Base-by-base conservation (phyloP, 1,284 basidiomycete species). In the Cerrena zonata region DNA sequence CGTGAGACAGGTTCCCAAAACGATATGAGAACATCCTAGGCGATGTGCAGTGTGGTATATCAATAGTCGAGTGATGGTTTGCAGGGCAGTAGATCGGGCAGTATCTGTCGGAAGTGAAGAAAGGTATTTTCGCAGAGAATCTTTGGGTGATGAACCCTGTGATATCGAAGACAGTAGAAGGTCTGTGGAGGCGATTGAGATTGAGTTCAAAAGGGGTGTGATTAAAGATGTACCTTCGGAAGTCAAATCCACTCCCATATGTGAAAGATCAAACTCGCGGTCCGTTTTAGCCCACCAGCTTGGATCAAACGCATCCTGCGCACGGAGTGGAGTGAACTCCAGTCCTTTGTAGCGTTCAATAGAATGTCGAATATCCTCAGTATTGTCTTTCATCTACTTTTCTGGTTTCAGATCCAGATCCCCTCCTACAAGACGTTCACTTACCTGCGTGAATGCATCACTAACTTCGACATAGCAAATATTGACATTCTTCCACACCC, bases 1-100 rank as follows among this genome's bases (percentile, higher is more conserved):
- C 0, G 91, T 92, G 13, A 91, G 73, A 1, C 85, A 88, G 21
- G 89, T 87, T 51, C 90, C 91, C n/a, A 91, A 73, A 4, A 92
- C 69, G 7, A 93, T 70, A 62, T 93, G 89, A 0, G 88, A 88
- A 43, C 85, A 82, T 10, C 67, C 64, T 3, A 76, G 76, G 1
- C 77, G 71, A 19, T 68, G 64, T 1, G 90, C 81, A 0, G 84
- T 82, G 55, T 86, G 72, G 3, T 84, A 69, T n/a, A 94, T 72
- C 10, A 94, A 73, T 15, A 90, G 65, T 19, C 87, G 81, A 46
- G 76, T 75, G 37, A 94, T 75, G 30, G 76, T 80, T 45, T 79
- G 75, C 25, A 88, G 72, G 0, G 86, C 75, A 25, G 75, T 76
- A 4, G 80, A 74, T 12, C 87, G 71, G 10, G 90, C 87, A 0